These are phyloP conservation scores for Populus tremula DNA, from an alignment of 345 rosid species.

Conservation along the genomic window DNA sequence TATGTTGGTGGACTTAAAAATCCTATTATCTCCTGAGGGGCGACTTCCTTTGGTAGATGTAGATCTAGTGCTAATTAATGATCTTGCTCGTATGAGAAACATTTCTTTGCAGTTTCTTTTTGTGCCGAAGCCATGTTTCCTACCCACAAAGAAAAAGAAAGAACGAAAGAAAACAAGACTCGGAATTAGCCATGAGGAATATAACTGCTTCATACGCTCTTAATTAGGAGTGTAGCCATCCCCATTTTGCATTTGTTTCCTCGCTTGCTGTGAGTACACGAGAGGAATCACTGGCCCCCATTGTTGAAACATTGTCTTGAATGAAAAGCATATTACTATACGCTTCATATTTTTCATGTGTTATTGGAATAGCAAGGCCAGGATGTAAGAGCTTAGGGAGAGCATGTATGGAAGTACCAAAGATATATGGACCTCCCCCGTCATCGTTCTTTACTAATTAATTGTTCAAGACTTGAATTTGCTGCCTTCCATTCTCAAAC, in stretches of 20 bases:
- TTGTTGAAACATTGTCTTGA: neutral
- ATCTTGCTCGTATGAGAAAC: neutral
- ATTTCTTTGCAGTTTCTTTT: neutral
- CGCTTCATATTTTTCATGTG: neutral
- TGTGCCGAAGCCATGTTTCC: neutral
- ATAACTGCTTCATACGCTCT: no score
- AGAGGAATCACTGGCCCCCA: neutral
- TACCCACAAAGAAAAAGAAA: neutral
- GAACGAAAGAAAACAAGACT: neutral
- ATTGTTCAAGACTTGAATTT: neutral
- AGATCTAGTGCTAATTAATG: no score
- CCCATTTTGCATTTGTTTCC: neutral
- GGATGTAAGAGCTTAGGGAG: neutral
- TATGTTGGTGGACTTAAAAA: neutral
- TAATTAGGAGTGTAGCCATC: no score
- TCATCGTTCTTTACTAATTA: neutral
- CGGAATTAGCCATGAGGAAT: neutral
- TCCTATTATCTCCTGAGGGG: neutral
- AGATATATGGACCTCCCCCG: neutral
- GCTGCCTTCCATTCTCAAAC: neutral
- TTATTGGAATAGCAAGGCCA: neutral
- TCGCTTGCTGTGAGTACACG: neutral
- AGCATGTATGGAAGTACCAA: neutral
- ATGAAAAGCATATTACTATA: neutral
- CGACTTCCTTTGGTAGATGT: neutral